Base-by-base conservation (phyloP, 768 basidiomycete genomes). In the Podaxis sp. region DNA sequence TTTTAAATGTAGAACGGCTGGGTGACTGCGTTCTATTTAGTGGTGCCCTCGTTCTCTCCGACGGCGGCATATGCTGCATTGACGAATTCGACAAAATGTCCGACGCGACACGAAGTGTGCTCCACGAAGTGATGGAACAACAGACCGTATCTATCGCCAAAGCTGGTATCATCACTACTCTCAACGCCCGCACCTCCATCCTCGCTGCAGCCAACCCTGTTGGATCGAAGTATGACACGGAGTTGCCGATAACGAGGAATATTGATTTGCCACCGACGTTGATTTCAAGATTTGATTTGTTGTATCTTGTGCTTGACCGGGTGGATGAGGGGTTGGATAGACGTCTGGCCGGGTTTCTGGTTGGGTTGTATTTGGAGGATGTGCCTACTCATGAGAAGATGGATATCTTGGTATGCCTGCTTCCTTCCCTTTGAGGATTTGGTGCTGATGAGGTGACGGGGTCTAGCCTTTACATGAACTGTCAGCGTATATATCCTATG, bases 81-180 rank as follows among this genome's bases (percentile, higher is more conserved):
- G 96, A 98, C 66, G 96, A 98, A 74, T 98, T 99, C 67, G 97
- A 99, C 77, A 99, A 99, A 74, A 99, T 99, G 97, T 95, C 95
- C 37, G 90, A 98, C 62, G 86, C 92, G 4, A 98, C 97, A 47
- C 88, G 97, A 50, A 98, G 97, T 70, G 96, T 98, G 7, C 84
- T 99, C 48, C 97, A 99, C 74, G 96, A 98, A 85, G 95, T 97
- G 14, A 98, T 98, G 96, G 95, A 98, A 84, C 95, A 98, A 87
- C 95, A 98, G 87, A 98, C 96, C 0, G 96, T 98, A 18, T 98
- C 95, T 3, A 96, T 98, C 63, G 97, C 97, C 5, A 99, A 98
- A 75, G 97, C 97, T 0, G 97, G 97, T 9, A 99, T 99, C 65
- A 98, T 98, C 69, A 98, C 97, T 0, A 99, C 97, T 0, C 80